Percentiles rank a stretch among this genome's conserved stretches.
phyloP scores from a whole-genome alignment of 345 rosid species.

The Angophora floribunda region DNA sequence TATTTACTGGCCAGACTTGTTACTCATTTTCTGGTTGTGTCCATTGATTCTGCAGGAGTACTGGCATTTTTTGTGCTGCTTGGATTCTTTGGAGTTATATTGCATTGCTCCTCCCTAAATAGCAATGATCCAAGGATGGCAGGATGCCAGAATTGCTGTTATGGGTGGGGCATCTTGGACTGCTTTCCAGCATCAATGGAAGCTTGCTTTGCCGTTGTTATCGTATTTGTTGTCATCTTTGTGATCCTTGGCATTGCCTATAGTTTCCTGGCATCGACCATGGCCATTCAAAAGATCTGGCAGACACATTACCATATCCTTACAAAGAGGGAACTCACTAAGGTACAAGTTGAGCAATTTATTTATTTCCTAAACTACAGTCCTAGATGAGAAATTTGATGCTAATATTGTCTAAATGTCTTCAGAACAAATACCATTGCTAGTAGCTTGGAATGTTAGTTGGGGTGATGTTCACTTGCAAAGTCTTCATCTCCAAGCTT shows the following conservation, averaged over 20 bases:
- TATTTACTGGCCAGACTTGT: not conserved
- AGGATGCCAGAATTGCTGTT: conserved; percentile 94
- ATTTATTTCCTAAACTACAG: not conserved
- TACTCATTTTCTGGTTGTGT: not conserved
- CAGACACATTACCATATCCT: conserved; percentile 95
- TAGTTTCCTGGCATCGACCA: conserved; percentile 90
- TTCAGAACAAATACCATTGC: not conserved
- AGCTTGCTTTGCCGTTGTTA: conserved; percentile 76
- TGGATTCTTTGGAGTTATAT: conserved; percentile 79
- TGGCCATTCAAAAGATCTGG: conserved; percentile 95
- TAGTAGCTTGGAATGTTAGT: not conserved
- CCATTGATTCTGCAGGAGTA: conserved; percentile 39
- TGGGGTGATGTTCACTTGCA: not conserved
- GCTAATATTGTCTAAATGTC: not conserved
- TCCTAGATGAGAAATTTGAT: not conserved
- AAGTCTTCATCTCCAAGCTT: not conserved
- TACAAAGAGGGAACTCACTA: conserved; percentile 82
- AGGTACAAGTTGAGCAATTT: conserved; percentile 20
- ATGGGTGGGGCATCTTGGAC: conserved; percentile 95
- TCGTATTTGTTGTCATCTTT: conserved; percentile 83
- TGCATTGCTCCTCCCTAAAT: conserved; percentile 80
- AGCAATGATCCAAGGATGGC: conserved; percentile 83
- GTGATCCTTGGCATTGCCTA: conserved; percentile 88
- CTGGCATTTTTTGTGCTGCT: conserved; percentile 80
- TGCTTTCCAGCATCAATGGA: conserved; percentile 98